phyloP scores from a whole-genome alignment of 208 protist species.

The Trypanosoma mega region DNA sequence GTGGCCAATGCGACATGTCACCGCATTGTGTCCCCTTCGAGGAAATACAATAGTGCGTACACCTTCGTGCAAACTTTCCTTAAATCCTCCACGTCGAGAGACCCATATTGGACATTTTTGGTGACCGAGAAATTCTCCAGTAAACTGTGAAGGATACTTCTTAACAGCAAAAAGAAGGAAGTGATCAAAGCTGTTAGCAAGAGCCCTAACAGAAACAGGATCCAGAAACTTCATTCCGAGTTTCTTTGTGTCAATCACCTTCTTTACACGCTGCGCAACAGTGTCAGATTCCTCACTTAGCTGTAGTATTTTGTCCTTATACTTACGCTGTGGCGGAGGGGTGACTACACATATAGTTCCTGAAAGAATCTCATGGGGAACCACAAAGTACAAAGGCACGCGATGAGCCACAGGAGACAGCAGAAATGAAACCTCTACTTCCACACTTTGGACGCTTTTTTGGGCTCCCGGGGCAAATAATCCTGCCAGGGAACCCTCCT shows the following conservation, averaged over 20 bases:
- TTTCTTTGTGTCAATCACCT: conserved; percentile 84
- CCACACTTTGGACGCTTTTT: conserved; percentile 36
- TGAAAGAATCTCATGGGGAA: conserved; percentile 64
- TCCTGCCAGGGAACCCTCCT: conserved; percentile 25
- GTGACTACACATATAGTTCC: conserved; percentile 86
- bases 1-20: conserved; percentile 81
- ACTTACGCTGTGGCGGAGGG: conserved; percentile 66
- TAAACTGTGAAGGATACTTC: conserved; percentile 77
- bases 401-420: conserved; percentile 67
- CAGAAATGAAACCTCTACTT: conserved; percentile 78
- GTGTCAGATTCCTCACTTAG: conserved; percentile 61
- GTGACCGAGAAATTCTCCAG: conserved; percentile 87
- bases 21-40: conserved; percentile 73
- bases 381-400: conserved; percentile 76
- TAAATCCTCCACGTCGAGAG: conserved; percentile 45
- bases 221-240: conserved; percentile 68
- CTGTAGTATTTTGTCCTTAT: conserved; percentile 72
- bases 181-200: conserved; percentile 86
- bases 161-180: conserved; percentile 76
- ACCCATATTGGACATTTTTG: conserved; percentile 79
- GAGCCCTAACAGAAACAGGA: conserved; percentile 76
- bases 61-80: conserved; percentile 38
- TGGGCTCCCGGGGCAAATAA: conserved; percentile 47
- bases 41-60: conserved; percentile 66
- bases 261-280: conserved; percentile 72